These are phyloP conservation scores for Kentomonas sorsogonicus DNA, from an alignment of 208 protist genomes.

Conservation along the genomic window DNA sequence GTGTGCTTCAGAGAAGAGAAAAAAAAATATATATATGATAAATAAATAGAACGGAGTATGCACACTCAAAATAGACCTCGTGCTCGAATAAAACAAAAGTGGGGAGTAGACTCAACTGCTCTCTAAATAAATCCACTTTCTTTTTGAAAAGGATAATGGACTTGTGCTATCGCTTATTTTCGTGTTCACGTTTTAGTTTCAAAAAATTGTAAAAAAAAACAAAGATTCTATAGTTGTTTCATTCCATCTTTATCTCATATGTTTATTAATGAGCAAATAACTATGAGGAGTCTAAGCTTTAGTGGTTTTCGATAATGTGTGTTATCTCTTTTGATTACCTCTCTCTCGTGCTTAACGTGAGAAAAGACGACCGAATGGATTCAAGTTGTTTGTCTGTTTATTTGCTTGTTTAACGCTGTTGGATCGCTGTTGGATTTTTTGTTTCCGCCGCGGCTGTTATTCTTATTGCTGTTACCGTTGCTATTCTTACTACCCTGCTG, in stretches of 20 bases:
- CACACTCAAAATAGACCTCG: too few relatives aligned
- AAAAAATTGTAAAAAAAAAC: conserved; percentile 28
- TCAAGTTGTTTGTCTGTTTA: background rate
- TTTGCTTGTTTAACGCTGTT: background rate
- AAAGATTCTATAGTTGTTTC: conserved; percentile 7
- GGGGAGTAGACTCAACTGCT: background rate
- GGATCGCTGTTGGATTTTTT: background rate
- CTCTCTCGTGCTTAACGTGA: too few relatives aligned
- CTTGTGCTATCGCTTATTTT: too few relatives aligned
- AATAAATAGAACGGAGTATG: too few relatives aligned
- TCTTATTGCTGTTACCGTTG: conserved; percentile 6
- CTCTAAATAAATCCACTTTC: background rate
- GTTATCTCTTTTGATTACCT: background rate
- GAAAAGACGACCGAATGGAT: too few relatives aligned
- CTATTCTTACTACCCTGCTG: background rate
- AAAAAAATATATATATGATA: conserved; percentile 8
- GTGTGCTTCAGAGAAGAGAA: background rate
- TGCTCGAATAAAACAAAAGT: background rate
- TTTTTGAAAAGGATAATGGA: background rate
- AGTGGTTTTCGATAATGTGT: too few relatives aligned
- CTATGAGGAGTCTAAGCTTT: too few relatives aligned
- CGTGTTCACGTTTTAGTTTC: too few relatives aligned
- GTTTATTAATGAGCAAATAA: conserved; percentile 1
- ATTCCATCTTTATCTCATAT: too few relatives aligned
- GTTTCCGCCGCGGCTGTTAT: background rate